These are phyloP conservation scores for Periconia sp. DNA, from an alignment of 2,329 filamentous ascomycete species.

Conservation along the genomic window DNA sequence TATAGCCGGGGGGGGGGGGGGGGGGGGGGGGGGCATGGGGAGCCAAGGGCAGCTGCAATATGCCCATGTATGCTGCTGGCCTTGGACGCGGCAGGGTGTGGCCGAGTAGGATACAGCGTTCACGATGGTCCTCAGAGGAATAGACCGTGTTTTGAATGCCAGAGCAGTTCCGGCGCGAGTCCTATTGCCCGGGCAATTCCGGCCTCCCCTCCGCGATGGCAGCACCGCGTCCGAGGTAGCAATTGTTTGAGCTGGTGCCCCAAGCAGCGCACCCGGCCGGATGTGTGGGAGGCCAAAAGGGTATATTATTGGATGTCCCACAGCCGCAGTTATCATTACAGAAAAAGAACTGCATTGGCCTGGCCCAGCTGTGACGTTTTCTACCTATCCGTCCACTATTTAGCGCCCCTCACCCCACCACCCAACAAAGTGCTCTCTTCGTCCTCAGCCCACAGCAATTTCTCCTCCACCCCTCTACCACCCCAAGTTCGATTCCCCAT, in stretches of 20 bases:
- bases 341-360: conserved; percentile 25
- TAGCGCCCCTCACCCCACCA: conserved; percentile 38
- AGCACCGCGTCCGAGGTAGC: conserved; percentile 34
- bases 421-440: conserved; percentile 36
- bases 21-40: not conserved
- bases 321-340: conserved; percentile 37
- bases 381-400: conserved; percentile 11
- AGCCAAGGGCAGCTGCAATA: conserved; percentile 26
- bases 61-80: conserved; percentile 6
- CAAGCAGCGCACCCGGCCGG: conserved; percentile 35
- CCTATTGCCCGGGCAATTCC: conserved; percentile 30
- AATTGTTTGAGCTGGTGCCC: conserved; percentile 16
- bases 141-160: conserved; percentile 18
- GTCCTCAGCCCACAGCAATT: conserved; percentile 23
- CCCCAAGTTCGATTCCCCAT: conserved; percentile 22
- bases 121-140: conserved; percentile 11
- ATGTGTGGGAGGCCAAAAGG: conserved; percentile 32
- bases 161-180: conserved; percentile 18
- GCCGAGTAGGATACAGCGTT: conserved; percentile 7
- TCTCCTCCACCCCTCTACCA: conserved; percentile 25
- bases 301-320: conserved; percentile 35
- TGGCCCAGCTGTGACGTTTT: conserved; percentile 32
- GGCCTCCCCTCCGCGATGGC: conserved; percentile 21
- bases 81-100: not conserved
- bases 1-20: not conserved